Evolutionary conservation across 2,329 filamentous ascomycete species (phyloP).

Genomic region (Ciborinia camelliae): DNA sequence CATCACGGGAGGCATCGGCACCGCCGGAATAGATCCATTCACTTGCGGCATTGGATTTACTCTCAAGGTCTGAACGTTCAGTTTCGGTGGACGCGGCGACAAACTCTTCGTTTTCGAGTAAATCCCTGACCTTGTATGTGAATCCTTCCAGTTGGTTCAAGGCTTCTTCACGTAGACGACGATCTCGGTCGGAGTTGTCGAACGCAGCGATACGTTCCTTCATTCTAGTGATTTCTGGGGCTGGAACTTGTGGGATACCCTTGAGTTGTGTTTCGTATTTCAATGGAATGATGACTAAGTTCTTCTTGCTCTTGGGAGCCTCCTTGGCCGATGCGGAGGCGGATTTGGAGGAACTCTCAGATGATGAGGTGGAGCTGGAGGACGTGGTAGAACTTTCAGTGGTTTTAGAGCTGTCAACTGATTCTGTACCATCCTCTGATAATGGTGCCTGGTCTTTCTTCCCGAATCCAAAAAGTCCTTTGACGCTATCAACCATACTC

Average conservation of each 20-base stretch:
- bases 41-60: constrained; percentile 64
- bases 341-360: constrained; percentile 45
- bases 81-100: constrained; percentile 65
- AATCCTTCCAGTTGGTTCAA: constrained; percentile 91
- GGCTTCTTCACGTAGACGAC: constrained; percentile 75
- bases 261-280: constrained; percentile 32
- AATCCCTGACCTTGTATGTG: constrained; percentile 83
- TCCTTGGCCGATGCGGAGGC: constrained; percentile 34
- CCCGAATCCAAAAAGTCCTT: constrained; percentile 93
- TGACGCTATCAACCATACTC: constrained; percentile 86
- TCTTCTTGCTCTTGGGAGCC: constrained; percentile 33
- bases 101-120: constrained; percentile 75
- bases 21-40: constrained; percentile 94
- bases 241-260: constrained; percentile 33
- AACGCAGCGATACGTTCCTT: constrained; percentile 74
- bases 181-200: constrained; percentile 76
- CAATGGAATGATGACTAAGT: constrained; percentile 35
- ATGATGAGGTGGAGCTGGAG: constrained; percentile 43
- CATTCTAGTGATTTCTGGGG: constrained; percentile 35
- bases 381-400: constrained; percentile 49
- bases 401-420: constrained; percentile 42
- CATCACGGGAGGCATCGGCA: constrained; percentile 67
- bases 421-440: constrained; percentile 57
- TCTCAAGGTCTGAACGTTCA: constrained; percentile 63
- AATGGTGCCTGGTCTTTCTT: constrained; percentile 77